A percentile compares a stretch with the other conserved stretches of the same genome.
These are phyloP conservation scores for Populus hybrid DNA, from an alignment of 441 rosid genomes.

Conservation along the genomic window DNA sequence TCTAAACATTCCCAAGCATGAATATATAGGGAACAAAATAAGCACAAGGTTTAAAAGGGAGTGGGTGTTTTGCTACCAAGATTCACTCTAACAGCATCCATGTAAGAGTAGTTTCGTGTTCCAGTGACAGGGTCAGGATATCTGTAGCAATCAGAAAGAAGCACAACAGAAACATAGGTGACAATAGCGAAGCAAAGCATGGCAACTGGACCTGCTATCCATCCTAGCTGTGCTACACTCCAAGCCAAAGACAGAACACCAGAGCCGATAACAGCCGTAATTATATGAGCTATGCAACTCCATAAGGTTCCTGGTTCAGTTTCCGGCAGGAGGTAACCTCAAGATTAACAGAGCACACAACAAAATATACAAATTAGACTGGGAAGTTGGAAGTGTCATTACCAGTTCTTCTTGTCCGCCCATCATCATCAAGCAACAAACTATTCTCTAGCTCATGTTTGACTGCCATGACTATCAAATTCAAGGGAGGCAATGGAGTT, in stretches of 20 bases:
- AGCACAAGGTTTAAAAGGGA: background rate
- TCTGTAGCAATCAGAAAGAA: conserved; percentile 46
- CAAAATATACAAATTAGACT: background rate
- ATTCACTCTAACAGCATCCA: conserved; percentile 40
- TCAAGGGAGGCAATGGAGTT: background rate
- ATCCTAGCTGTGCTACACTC: conserved; percentile 4
- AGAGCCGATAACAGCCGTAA: conserved; percentile 4
- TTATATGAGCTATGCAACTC: conserved; percentile 8
- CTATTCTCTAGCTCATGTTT: background rate
- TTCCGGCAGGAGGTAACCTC: background rate
- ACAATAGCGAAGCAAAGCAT: background rate
- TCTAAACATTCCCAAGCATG: background rate
- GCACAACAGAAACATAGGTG: conserved; percentile 14
- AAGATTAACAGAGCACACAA: background rate
- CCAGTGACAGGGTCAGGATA: conserved; percentile 33
- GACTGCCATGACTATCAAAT: conserved; percentile 1
- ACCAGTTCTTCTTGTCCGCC: background rate
- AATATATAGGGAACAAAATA: background rate
- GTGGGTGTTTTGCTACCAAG: conserved; percentile 32
- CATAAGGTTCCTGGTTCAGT: conserved; percentile 3
- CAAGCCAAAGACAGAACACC: conserved; percentile 9
- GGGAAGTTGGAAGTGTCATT: background rate
- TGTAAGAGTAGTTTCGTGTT: conserved; percentile 33
- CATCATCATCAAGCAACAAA: background rate
- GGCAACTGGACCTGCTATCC: conserved; percentile 11